Conservation (phyloP, 768 basidiomycete genomes). For the Naganishia onofrii region DNA sequence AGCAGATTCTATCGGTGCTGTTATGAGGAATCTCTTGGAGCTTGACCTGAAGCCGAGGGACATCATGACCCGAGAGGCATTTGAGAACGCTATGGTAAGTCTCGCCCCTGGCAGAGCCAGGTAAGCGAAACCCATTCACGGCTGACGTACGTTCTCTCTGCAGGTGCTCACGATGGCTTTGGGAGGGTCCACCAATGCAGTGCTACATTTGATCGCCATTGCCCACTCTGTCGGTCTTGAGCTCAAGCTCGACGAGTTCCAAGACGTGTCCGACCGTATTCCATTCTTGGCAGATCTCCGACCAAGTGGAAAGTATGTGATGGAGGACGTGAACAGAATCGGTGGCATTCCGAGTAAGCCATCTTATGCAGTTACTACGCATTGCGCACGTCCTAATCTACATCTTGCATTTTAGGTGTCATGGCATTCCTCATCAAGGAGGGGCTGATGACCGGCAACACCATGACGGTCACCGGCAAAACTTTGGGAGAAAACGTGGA, state of each 20-base stretch:
- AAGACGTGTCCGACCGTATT: constrained; percentile 80
- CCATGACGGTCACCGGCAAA: constrained; percentile 85
- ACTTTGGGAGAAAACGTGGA: constrained; percentile 87
- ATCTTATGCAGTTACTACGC: too few species aligned
- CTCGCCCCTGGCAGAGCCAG: constrained; percentile 17
- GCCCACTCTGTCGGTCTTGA: constrained; percentile 92
- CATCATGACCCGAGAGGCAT: constrained; percentile 94
- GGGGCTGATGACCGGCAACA: constrained; percentile 83
- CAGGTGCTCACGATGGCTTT: constrained; percentile 94
- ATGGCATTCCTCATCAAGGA: constrained; percentile 80
- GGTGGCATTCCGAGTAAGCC: constrained; percentile 90
- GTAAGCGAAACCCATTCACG: background rate
- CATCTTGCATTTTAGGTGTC: constrained; percentile 60
- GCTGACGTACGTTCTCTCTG: background rate
- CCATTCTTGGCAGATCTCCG: constrained; percentile 96
- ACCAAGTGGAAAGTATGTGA: constrained; percentile 96
- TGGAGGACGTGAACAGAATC: constrained; percentile 94
- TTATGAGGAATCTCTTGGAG: constrained; percentile 82
- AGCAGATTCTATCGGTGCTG: constrained; percentile 72
- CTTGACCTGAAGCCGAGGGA: constrained; percentile 89
- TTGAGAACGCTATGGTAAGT: constrained; percentile 93
- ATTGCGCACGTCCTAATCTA: background rate
- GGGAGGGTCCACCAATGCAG: constrained; percentile 96
- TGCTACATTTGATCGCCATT: constrained; percentile 92
- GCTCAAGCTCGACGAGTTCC: constrained; percentile 87